Percentiles rank a stretch among this genome's conserved stretches.
phyloP scores from a whole-genome alignment of 1,139 yeast genomes.

The Meyerozyma athensensis region DNA sequence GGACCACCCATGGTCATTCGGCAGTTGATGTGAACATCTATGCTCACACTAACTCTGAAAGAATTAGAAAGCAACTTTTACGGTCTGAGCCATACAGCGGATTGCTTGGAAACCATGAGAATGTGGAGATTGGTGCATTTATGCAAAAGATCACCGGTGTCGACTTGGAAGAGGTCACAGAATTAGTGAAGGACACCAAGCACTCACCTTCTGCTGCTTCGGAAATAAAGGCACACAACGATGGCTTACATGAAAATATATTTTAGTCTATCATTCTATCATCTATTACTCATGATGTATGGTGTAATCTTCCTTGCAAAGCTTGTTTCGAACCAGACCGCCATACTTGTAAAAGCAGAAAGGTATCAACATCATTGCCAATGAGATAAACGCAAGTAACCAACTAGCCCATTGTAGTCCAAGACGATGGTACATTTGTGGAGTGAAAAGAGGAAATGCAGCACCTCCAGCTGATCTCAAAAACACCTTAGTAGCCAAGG shows the following conservation, averaged over 20 bases:
- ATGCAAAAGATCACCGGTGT: slow-evolving; percentile 57
- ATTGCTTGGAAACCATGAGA: slow-evolving; percentile 4
- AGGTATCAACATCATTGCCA: slow-evolving; percentile 83
- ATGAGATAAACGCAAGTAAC: slow-evolving; percentile 75
- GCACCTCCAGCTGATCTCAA: slow-evolving; percentile 87
- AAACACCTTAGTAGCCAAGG: slow-evolving; percentile 85
- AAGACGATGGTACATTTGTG: slow-evolving; percentile 70
- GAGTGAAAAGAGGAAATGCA: slow-evolving; percentile 84
- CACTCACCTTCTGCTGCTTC: slow-evolving; percentile 28
- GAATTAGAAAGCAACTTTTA: not conserved
- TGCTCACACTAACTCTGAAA: slow-evolving; percentile 20
- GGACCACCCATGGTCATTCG: slow-evolving; percentile 27
- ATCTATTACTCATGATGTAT: slow-evolving; percentile 6
- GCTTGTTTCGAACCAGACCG: slow-evolving; percentile 52
- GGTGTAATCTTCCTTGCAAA: slow-evolving; percentile 64
- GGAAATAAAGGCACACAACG: not conserved
- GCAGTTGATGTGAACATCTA: slow-evolving; percentile 27
- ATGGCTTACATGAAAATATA: not conserved
- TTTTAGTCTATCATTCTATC: not conserved
- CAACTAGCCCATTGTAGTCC: slow-evolving; percentile 84
- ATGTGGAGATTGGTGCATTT: slow-evolving; percentile 51
- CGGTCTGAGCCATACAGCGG: not conserved
- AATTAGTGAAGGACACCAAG: slow-evolving; percentile 38
- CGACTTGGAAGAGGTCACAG: slow-evolving; percentile 48
- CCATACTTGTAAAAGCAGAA: slow-evolving; percentile 74